Conservation (phyloP, 108 stramenopile genomes). For the Skeletonema costatum region DNA sequence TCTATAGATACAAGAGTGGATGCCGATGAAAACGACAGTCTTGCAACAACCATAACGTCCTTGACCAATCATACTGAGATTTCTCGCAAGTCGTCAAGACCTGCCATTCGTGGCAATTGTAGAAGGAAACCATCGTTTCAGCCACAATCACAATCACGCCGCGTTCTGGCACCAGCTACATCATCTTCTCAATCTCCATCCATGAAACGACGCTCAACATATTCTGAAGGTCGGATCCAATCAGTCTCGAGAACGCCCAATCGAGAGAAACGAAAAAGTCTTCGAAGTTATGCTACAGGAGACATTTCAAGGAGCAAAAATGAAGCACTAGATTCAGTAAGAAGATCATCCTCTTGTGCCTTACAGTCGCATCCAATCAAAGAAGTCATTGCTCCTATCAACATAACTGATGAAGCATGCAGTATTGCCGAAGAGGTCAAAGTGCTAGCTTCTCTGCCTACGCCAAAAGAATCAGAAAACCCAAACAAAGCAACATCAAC, state of each 20-base stretch:
- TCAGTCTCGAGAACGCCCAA: not conserved
- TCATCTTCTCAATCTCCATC: not conserved
- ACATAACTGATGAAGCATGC: not conserved
- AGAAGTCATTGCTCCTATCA: not conserved
- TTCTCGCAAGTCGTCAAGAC: not conserved
- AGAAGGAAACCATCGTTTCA: not conserved
- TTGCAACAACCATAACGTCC: slow-evolving; percentile 35
- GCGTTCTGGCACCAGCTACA: not conserved
- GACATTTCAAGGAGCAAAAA: not conserved
- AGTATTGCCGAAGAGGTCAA: slow-evolving; percentile 1
- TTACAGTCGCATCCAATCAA: not conserved
- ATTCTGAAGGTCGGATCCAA: not conserved
- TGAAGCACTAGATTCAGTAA: not conserved
- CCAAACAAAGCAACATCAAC: not conserved
- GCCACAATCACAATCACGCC: not conserved
- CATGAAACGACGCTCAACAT: not conserved
- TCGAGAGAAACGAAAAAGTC: not conserved
- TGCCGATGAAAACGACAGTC: slow-evolving; percentile 37
- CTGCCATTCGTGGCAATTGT: not conserved
- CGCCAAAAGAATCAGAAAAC: not conserved
- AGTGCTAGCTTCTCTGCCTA: not conserved
- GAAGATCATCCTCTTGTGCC: not conserved
- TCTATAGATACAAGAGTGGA: not conserved
- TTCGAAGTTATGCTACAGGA: not conserved
- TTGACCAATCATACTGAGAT: slow-evolving; percentile 14